phyloP scores from a whole-genome alignment of 768 basidiomycete genomes.

The Mycena polygramma region DNA sequence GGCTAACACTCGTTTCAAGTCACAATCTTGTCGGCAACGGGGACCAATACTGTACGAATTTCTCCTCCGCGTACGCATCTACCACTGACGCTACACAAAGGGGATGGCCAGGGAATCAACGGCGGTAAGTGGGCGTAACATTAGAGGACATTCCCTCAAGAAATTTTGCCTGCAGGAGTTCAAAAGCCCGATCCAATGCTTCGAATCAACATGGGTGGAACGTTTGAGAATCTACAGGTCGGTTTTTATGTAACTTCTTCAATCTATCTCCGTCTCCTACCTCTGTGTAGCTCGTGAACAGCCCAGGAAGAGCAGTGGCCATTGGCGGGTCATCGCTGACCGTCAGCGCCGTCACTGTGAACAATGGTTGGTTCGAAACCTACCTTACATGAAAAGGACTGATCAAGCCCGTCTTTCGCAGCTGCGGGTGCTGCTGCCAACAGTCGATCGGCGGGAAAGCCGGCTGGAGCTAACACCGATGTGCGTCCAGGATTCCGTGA shows the following conservation, averaged over 20 bases:
- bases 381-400: not conserved
- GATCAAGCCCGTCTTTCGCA: not conserved
- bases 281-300: constrained; percentile 27
- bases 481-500: constrained; percentile 2
- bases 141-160: too few relatives aligned
- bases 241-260: too few relatives aligned
- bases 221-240: constrained; percentile 33
- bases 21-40: constrained; percentile 37
- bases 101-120: constrained; percentile 30
- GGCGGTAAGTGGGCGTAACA: constrained; percentile 18
- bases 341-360: constrained; percentile 33
- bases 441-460: constrained; percentile 34
- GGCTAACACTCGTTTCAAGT: constrained; percentile 7
- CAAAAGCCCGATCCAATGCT: constrained; percentile 38
- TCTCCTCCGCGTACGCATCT: not conserved
- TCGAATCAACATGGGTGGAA: constrained; percentile 37
- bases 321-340: constrained; percentile 33
- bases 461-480: constrained; percentile 40
- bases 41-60: constrained; percentile 27
- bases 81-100: not conserved
- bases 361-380: constrained; percentile 24
- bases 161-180: not conserved
- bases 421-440: constrained; percentile 37
- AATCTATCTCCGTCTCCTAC: not conserved
- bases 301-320: constrained; percentile 32